phyloP scores from a whole-genome alignment of 148 eudicot genomes.

The Rheum nobile region DNA sequence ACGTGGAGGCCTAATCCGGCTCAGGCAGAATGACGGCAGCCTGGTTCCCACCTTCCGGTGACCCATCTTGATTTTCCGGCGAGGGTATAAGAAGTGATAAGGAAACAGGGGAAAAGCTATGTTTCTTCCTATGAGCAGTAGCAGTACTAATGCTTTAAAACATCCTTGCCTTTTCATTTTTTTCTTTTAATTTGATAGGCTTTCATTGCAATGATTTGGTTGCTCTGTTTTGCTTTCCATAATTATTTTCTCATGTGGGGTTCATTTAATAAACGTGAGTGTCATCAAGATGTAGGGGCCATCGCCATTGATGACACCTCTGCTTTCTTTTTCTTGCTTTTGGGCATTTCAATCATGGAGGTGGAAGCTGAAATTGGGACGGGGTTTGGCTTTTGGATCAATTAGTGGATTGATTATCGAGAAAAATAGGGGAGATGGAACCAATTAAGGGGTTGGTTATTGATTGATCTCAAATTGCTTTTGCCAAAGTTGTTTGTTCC shows the following conservation, averaged over 20 bases:
- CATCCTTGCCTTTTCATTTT: background rate
- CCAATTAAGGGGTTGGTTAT: background rate
- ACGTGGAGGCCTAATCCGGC: slow-evolving; percentile 4
- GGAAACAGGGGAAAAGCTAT: background rate
- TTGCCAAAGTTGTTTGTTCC: background rate
- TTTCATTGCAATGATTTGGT: slow-evolving; percentile 30
- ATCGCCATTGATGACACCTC: background rate
- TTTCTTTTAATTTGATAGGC: slow-evolving; percentile 18
- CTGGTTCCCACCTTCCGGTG: background rate
- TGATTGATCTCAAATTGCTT: background rate
- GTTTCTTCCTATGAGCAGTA: background rate
- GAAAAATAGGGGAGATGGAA: background rate
- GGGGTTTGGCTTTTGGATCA: background rate
- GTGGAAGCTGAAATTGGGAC: background rate
- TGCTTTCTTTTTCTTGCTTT: background rate
- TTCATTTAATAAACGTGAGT: slow-evolving; percentile 27
- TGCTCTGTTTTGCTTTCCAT: slow-evolving; percentile 6
- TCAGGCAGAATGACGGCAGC: slow-evolving; percentile 10
- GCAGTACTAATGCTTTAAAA: background rate
- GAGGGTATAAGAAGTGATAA: background rate
- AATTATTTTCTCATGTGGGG: slow-evolving; percentile 17
- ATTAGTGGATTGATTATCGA: slow-evolving; percentile 1
- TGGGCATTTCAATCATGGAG: background rate
- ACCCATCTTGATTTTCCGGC: slow-evolving; percentile 6
- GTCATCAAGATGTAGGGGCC: slow-evolving; percentile 41